Base-by-base conservation (phyloP, 2,329 filamentous ascomycete species). In the Nemania sp. region DNA sequence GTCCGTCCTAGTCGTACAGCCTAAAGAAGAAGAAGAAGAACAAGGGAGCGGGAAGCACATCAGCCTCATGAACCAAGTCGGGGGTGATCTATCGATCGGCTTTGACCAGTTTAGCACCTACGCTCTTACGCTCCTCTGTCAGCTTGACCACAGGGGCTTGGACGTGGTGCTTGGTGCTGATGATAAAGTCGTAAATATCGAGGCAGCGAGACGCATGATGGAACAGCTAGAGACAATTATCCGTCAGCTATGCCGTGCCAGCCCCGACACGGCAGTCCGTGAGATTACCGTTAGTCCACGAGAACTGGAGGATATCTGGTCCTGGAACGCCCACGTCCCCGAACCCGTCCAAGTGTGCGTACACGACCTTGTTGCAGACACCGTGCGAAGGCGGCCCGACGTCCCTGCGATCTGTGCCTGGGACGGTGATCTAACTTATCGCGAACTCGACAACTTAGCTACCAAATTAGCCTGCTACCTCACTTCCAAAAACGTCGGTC, bases 61-160 rank as follows among this genome's bases (percentile, higher is more conserved):
- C 23, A 42, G 24, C 23, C 24, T 36, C 9, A 15, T 46, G 6
- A 36, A 42, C 17, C 42, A 44, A 23, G 56, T 65, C 39, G 49
- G 61, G 23, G 60, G 59, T 42, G 51, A 64, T 17, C 37, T 41
- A 26, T 41, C 37, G 37, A 41, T 41, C 24, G 37, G 37, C 37
- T 47, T 54, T 15, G 50, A 61, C 14, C 43, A 47, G 4, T 53
- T 51, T 12, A 43, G 48, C 33, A 45, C 54, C 28, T 79, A 80
- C 56, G 73, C 76, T 4, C 72, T 81, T 23, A 78, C 80, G 56
- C 64, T 81, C 15, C 76, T 79, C 39, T 80, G 77, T 55, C 75
- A 72, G 7, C 58, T 79, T 6, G 68, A 73, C 11, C 39, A 33
- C 0, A 28, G 41, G 9, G 46, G 46, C 7, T 24, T 44, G 15